Evolutionary conservation across 352 stramenopile species (phyloP), one percentile per base, ranked within the genome.

Genomic region (Phytophthora lateralis): DNA sequence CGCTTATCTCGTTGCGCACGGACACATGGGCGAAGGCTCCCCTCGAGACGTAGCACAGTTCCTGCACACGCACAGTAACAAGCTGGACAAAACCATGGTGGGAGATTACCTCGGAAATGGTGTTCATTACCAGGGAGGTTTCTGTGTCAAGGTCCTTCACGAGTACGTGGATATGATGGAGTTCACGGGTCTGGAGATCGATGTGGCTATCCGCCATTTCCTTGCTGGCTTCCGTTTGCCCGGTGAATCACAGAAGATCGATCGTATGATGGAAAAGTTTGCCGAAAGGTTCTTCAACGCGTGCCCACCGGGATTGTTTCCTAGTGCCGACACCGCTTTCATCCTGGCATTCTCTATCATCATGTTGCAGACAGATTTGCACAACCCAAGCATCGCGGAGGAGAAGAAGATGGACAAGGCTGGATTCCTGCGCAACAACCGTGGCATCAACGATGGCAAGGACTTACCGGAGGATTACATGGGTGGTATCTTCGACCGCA

Each of bases 231-330:
- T 99, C 78, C 95, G 98, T 30, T 82, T 99, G 6, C 98, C 97
- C 5, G 98, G 98, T 21, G 98, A 99, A 76, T 98, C 97, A 0
- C 98, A 99, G 71, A 99, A 99, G 77, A 99, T 99, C 75, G 98
- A 99, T 80, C 96, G 98, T 29, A 99, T 99, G 65, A 99, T 99
- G 96, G 97, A 99, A 68, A 99, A 99, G 63, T 99, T 99, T 76
- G 97, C 98, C 2, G 97, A 99, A 70, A 83, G 82, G 1, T 95
- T 79, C 47, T 88, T 86, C 32, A 83, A 97, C 73, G 41, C 71
- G 58, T 76, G 87, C 87, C 56, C 78, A 3, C 70, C 79, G 5
- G 82, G 77, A 6, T 69, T 99, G 2, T 99, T 99, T 67, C 83
- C 92, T 12, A 98, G 88, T 29, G 95, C 96, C 12, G 98, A 99